Percentiles rank a stretch among this genome's conserved stretches.
phyloP scores from a whole-genome alignment of 2,329 filamentous ascomycete genomes.

The Penicillium sp. region DNA sequence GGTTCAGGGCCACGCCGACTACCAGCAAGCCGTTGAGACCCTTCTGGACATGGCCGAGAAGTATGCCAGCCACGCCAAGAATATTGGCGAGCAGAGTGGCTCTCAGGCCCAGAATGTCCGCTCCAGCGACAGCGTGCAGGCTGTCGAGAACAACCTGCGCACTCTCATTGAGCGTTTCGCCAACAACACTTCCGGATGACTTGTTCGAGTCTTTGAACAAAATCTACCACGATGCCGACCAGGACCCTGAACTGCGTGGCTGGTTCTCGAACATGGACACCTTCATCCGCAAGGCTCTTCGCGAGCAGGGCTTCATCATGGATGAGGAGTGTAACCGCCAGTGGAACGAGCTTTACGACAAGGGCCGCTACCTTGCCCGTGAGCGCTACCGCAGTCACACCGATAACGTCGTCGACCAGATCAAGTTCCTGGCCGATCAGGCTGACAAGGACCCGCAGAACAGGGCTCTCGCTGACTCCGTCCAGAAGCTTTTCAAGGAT shows the following conservation, averaged over 20 bases:
- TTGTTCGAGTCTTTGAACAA: conserved; percentile 77
- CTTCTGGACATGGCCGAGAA: conserved; percentile 77
- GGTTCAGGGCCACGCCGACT: conserved; percentile 91
- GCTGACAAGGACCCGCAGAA: conserved; percentile 88
- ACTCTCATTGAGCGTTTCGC: conserved; percentile 91
- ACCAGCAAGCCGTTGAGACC: conserved; percentile 84
- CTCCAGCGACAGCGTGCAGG: conserved; percentile 56
- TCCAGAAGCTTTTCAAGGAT: conserved; percentile 82
- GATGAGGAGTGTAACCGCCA: conserved; percentile 71
- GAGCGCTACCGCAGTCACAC: conserved; percentile 83
- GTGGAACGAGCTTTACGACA: conserved; percentile 80
- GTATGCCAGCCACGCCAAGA: conserved; percentile 70
- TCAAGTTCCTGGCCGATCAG: conserved; percentile 82
- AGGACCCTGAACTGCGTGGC: conserved; percentile 74
- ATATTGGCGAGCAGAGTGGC: conserved; percentile 58
- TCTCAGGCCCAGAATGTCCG: conserved; percentile 69
- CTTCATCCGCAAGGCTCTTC: conserved; percentile 76
- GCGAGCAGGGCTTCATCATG: conserved; percentile 87
- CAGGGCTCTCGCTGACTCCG: conserved; percentile 66
- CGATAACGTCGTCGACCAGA: conserved; percentile 78
- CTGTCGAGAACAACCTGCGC: conserved; percentile 74
- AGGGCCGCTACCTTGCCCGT: conserved; percentile 78
- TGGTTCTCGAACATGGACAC: conserved; percentile 79
- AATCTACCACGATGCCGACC: conserved; percentile 81
- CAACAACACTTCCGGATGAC: conserved; percentile 84